These are phyloP conservation scores for Yarrowia sp. DNA, from an alignment of 805 yeast genomes.

Conservation along the genomic window DNA sequence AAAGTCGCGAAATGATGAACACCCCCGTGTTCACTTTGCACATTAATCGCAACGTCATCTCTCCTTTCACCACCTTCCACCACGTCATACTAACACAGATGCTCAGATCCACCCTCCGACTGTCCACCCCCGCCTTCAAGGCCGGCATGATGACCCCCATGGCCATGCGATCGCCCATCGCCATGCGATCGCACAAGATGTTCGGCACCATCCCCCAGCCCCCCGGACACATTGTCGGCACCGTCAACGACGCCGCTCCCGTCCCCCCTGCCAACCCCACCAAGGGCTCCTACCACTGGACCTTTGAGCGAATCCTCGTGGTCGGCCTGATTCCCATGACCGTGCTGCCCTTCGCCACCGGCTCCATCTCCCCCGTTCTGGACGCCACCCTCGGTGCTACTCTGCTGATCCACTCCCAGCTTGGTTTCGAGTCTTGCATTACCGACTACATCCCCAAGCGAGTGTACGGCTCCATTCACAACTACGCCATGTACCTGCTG, in stretches of 20 bases:
- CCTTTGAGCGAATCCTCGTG: slow-evolving; percentile 74
- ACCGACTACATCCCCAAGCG: slow-evolving; percentile 88
- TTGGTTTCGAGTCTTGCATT: slow-evolving; percentile 88
- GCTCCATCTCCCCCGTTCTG: slow-evolving; percentile 62
- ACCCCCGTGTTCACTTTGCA: no score
- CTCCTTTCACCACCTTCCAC: no score
- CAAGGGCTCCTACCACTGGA: slow-evolving; percentile 93
- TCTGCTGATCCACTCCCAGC: slow-evolving; percentile 72
- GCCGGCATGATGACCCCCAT: slow-evolving; percentile 14
- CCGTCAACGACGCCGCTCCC: slow-evolving; percentile 83
- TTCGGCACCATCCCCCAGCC: slow-evolving; percentile 60
- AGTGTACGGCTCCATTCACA: slow-evolving; percentile 76
- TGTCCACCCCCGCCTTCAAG: slow-evolving; percentile 19
- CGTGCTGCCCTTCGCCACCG: slow-evolving; percentile 72
- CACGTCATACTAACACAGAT: slow-evolving; percentile 9
- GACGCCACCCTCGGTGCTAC: slow-evolving; percentile 71
- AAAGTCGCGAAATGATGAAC: no score
- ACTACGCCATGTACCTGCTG: slow-evolving; percentile 63
- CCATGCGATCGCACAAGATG: slow-evolving; percentile 10
- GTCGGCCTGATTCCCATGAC: slow-evolving; percentile 73
- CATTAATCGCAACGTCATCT: no score
- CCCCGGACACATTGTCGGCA: slow-evolving; percentile 88
- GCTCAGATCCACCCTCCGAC: slow-evolving; percentile 24
- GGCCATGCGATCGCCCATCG: slow-evolving; percentile 27
- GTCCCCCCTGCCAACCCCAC: slow-evolving; percentile 59